Evolutionary conservation across 768 basidiomycete species (phyloP), one percentile per base, ranked within the genome.

Genomic region (Gyrodon lividus): DNA sequence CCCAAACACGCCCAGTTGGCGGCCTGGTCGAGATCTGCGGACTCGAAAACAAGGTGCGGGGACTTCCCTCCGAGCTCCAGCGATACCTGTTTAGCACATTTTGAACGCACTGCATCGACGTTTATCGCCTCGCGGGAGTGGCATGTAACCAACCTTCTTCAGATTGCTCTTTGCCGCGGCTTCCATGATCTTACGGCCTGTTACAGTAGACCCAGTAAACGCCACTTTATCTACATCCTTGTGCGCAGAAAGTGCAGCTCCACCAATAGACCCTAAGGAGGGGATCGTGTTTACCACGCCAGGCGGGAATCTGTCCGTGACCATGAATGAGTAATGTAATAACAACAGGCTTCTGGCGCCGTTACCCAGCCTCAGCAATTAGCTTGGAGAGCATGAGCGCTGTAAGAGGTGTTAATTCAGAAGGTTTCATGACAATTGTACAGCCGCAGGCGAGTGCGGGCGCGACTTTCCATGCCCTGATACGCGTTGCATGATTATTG

Each of bases 1-100:
- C 93, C 92, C 20, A 94, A 75, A 7, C 85, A 87, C 19, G 84
- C 82, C 92, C 93, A 96, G 58, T 79, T 83, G 24, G 91, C 89
- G 49, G 92, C 92, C 82, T 67, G 52, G 52, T 97, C 90, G 51
- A 97, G 72, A 69, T 98, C 87, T 33, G 95, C 94, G 37, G 87
- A 89, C 60, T 92, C 87, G 62, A 97, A 98, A 56, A 98, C 74
- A 54, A 98, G 73, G 57, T 92, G 84, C 16, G 90, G 90, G 22
- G 87, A 91, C 73, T 98, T 97, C 39, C 95, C 95, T 28, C 95
- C 94, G 5, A 98, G 82, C 68, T 98, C 96, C 44, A 98, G 78
- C 19, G 93, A 93, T 37, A 97, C 79, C 86, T 87, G 59, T 50
- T 52, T 50, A 40, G 42, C 30, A 46, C 39, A 52, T 3, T 33